Evolutionary conservation across 2,329 filamentous ascomycete genomes (phyloP).

Genomic region (Fusarium chlamydosporum): DNA sequence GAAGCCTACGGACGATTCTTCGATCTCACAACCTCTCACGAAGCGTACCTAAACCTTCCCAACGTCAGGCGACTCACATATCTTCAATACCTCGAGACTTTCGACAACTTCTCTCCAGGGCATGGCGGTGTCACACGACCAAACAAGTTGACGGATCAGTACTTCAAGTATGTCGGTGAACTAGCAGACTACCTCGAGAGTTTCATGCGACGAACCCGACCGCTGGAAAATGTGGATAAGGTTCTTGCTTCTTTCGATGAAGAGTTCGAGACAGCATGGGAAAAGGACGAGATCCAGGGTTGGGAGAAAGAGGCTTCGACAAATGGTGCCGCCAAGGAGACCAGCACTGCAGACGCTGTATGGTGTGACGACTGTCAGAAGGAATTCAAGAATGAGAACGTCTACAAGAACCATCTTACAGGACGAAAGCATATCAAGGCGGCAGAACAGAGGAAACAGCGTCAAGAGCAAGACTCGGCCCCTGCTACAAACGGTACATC

Average conservation of each 20-base stretch:
- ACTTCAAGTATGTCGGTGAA: conserved; percentile 88
- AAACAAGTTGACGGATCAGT: conserved; percentile 92
- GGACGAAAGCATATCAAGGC: conserved; percentile 95
- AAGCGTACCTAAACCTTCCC: conserved; percentile 90
- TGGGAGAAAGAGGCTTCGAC: conserved; percentile 75
- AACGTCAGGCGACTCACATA: conserved; percentile 89
- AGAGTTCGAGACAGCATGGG: conserved; percentile 89
- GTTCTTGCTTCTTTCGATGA: conserved; percentile 81
- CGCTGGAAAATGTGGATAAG: conserved; percentile 87
- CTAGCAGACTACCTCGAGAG: conserved; percentile 87
- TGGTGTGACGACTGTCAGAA: conserved; percentile 96
- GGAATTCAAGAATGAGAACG: conserved; percentile 94
- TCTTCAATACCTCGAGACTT: conserved; percentile 91
- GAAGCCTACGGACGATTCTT: conserved; percentile 94
- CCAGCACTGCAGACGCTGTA: conserved; percentile 71
- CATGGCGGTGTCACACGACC: conserved; percentile 79
- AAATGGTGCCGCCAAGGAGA: conserved; percentile 49
- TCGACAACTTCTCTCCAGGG: conserved; percentile 86
- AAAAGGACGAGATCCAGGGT: conserved; percentile 80
- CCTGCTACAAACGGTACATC: conserved; percentile 52
- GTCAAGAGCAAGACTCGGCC: conserved; percentile 59
- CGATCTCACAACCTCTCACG: conserved; percentile 86
- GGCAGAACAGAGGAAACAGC: conserved; percentile 73
- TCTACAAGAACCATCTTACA: conserved; percentile 88
- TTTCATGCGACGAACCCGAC: conserved; percentile 87